Evolutionary conservation across 1,284 basidiomycete genomes (phyloP).

Genomic region (Trametes hirsuta): DNA sequence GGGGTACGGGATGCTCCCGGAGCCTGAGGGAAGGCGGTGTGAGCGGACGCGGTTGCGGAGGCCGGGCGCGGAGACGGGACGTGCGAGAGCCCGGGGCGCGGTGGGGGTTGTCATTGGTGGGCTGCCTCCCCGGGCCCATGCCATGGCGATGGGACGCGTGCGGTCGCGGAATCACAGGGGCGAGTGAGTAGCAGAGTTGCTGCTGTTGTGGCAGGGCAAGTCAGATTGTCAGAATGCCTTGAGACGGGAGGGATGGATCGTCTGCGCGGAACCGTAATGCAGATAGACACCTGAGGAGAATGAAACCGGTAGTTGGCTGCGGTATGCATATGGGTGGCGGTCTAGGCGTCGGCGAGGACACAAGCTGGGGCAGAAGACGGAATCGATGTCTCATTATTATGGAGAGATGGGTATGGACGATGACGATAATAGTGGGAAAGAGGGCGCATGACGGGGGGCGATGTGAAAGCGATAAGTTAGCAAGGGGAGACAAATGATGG

Average conservation of each 20-base stretch:
- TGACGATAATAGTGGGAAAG: not conserved
- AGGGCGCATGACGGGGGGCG: conserved; percentile 9
- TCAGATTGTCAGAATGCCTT: conserved; percentile 9
- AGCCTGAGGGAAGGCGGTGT: not conserved
- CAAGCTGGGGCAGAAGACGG: not conserved
- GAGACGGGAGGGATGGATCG: not conserved
- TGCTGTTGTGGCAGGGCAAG: conserved; percentile 1
- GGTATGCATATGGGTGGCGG: no score
- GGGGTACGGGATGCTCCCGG: not conserved
- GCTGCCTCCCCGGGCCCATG: not conserved
- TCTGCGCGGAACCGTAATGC: not conserved
- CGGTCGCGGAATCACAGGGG: conserved; percentile 1
- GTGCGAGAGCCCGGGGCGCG: not conserved
- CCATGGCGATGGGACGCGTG: not conserved
- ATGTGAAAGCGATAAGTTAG: conserved; percentile 14
- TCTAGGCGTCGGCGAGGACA: not conserved
- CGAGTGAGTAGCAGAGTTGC: not conserved
- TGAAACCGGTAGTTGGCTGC: not conserved
- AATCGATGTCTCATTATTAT: conserved; percentile 15
- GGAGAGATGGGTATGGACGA: not conserved
- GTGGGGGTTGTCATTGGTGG: not conserved
- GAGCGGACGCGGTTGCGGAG: not conserved
- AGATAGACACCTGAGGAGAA: not conserved
- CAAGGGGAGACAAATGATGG: conserved; percentile 3
- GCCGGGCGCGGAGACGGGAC: conserved; percentile 5